phyloP scores from a whole-genome alignment of 768 basidiomycete species.

The Russula ochroleuca region DNA sequence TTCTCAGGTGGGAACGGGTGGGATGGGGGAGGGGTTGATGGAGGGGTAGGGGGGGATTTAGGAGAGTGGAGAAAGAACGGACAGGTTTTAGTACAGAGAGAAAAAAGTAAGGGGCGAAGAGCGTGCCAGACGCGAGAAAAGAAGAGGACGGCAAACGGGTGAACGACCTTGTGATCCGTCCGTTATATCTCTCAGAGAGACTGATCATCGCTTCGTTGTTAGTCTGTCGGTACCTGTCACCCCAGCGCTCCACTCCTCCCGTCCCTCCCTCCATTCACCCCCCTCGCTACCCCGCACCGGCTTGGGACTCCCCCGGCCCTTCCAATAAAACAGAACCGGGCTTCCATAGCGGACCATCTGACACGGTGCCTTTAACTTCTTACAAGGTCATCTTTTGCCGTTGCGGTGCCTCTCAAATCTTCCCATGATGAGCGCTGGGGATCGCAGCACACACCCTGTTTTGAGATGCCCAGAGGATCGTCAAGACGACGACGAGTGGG shows the following conservation, averaged over 20 bases:
- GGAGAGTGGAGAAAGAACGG: background rate
- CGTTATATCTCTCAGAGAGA: background rate
- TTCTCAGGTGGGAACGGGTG: background rate
- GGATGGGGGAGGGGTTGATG: too few species aligned
- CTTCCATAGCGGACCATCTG: too few species aligned
- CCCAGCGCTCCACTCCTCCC: background rate
- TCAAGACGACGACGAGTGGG: background rate
- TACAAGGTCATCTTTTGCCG: background rate
- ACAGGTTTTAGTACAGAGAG: background rate
- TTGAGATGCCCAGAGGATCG: background rate
- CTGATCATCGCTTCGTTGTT: background rate
- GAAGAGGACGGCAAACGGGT: background rate
- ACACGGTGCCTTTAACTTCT: too few species aligned
- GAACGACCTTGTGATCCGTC: background rate
- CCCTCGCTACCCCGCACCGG: too few species aligned
- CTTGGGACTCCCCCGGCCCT: too few species aligned
- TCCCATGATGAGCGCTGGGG: background rate
- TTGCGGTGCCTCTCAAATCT: background rate
- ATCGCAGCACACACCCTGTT: background rate
- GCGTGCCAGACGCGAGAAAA: conserved; percentile 29
- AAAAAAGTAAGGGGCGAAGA: conserved; percentile 5
- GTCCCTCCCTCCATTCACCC: too few species aligned
- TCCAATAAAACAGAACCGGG: too few species aligned
- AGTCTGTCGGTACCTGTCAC: background rate
- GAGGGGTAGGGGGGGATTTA: too few species aligned